phyloP scores from a whole-genome alignment of 1,139 yeast genomes.

The Meyerozyma smithsonii region DNA sequence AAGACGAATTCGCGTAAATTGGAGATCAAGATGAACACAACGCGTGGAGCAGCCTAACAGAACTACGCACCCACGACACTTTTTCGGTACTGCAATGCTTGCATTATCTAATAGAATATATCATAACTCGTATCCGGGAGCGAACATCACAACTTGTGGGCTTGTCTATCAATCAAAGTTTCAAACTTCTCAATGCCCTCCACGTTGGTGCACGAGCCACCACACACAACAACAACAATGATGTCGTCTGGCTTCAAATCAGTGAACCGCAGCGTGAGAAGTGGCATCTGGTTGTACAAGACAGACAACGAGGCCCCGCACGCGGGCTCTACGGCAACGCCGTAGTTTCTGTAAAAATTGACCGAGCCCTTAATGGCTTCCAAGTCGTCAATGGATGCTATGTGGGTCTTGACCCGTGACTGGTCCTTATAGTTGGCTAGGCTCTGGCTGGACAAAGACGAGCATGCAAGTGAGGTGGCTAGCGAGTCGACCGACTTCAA shows the following conservation, averaged over 20 bases:
- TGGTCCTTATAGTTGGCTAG: slow-evolving; percentile 34
- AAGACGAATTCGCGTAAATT: not conserved
- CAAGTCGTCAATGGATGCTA: slow-evolving; percentile 48
- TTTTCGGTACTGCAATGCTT: too few relatives aligned
- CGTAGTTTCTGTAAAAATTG: slow-evolving; percentile 44
- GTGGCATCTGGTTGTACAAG: slow-evolving; percentile 34
- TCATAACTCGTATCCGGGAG: not conserved
- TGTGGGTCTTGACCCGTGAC: slow-evolving; percentile 30
- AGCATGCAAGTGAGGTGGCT: slow-evolving; percentile 61
- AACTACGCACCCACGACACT: not conserved
- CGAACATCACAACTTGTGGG: slow-evolving; percentile 10
- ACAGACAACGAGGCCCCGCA: slow-evolving; percentile 68
- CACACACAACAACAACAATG: slow-evolving; percentile 58
- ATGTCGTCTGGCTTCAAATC: slow-evolving; percentile 42
- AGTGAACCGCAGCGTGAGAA: slow-evolving; percentile 27
- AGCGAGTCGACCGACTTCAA: slow-evolving; percentile 47
- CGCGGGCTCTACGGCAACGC: slow-evolving; percentile 63
- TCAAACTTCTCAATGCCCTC: slow-evolving; percentile 12
- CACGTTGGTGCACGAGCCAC: slow-evolving; percentile 47
- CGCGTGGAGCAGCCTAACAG: not conserved
- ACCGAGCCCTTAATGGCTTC: slow-evolving; percentile 52
- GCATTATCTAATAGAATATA: too few relatives aligned
- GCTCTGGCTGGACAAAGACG: slow-evolving; percentile 46
- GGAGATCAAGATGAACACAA: not conserved
- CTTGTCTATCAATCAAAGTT: slow-evolving; percentile 12